Evolutionary conservation across 2,329 filamentous ascomycete species (phyloP), one percentile per base, ranked within the genome.

Genomic region (Stachybotrys elegans): DNA sequence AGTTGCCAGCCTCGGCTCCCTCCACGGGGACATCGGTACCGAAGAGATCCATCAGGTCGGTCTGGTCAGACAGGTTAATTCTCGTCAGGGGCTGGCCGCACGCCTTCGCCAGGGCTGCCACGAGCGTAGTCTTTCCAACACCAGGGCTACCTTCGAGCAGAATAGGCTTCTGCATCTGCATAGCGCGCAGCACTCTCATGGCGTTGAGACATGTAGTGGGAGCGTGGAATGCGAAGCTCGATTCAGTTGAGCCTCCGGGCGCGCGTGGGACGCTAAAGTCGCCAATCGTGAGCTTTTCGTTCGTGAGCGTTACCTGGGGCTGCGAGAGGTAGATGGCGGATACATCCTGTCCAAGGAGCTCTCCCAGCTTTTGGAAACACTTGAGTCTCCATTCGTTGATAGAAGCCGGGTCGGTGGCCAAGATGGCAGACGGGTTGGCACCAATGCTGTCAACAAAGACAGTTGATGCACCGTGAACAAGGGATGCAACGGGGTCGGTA

Each of bases 31-130:
- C 89, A 68, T 98, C 93, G 0, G 92, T 95, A 47, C 93, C 93
- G 61, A 98, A 98, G 1, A 98, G 72, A 61, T 98, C 93, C 78
- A 97, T 96, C 40, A 98, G 71, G 64, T 98, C 93, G 0, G 94
- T 98, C 67, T 98, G 93, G 55, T 98, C 93, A 0, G 93, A 97
- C 47, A 99, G 73, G 59, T 99, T 99, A 66, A 99, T 96, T 55
- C 93, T 80, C 1, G 90, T 95, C 50, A 99, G 69, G 7, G 87
- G 85, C 49, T 84, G 84, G 5, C 91, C 89, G 51, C 88, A 86
- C 4, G 84, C 83, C 53, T 79, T 78, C 2, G 94, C 87, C 37
- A 98, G 72, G 1, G 93, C 91, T 37, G 86, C 84, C 19, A 99
- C 82, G 13, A 99, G 75, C 2, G 92, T 95, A 0, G 93, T 99